phyloP scores from a whole-genome alignment of 306 rosid genomes.

The Spatholobus suberectus region DNA sequence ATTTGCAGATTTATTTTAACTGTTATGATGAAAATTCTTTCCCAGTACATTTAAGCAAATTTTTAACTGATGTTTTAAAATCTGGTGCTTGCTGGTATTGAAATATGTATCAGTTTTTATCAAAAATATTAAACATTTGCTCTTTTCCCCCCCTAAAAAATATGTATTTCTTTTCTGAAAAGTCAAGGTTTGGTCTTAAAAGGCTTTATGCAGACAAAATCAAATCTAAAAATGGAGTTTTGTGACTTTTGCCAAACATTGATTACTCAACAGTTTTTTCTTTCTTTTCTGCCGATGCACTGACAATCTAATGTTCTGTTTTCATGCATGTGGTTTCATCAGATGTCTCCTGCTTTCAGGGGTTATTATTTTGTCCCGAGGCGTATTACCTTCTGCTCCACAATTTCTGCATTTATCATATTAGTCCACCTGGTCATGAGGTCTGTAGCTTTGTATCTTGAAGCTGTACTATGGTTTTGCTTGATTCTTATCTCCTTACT shows the following conservation, averaged over 20 bases:
- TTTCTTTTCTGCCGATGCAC: slow-evolving; percentile 5
- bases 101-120: background rate
- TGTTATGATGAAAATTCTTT: background rate
- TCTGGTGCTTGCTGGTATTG: background rate
- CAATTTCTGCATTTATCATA: slow-evolving; percentile 96
- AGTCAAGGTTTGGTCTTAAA: slow-evolving; percentile 1
- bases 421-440: slow-evolving; percentile 99
- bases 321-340: slow-evolving; percentile 51
- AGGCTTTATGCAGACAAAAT: slow-evolving; percentile 11
- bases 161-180: background rate
- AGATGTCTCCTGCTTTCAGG: slow-evolving; percentile 97
- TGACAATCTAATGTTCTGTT: slow-evolving; percentile 45
- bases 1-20: background rate
- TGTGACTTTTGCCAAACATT: background rate
- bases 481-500: slow-evolving; percentile 28
- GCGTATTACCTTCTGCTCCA: slow-evolving; percentile 88
- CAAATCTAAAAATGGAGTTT: slow-evolving; percentile 3
- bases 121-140: background rate
- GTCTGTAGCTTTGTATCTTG: slow-evolving; percentile 61
- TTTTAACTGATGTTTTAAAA: background rate
- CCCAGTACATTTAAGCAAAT: background rate
- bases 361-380: slow-evolving; percentile 91
- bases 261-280: slow-evolving; percentile 1
- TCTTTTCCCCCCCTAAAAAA: background rate
- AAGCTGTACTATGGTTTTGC: slow-evolving; percentile 30